Evolutionary conservation across 768 basidiomycete genomes (phyloP).

Genomic region (Omphalotus guepiniiformis): DNA sequence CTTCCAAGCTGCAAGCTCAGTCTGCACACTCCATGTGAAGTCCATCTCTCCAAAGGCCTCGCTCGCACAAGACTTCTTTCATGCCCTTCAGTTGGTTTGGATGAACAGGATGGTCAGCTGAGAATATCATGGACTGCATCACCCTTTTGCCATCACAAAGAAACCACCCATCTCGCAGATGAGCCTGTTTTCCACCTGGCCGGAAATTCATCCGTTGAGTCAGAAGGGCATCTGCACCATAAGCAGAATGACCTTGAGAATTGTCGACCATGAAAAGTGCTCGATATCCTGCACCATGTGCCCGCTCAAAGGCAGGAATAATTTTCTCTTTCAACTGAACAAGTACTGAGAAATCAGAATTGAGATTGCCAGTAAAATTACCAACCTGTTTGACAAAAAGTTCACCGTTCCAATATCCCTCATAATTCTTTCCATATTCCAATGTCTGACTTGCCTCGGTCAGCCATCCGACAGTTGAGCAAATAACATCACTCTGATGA

Average conservation of each 20-base stretch:
- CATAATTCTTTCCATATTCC: slow-evolving; percentile 33
- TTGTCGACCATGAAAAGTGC: slow-evolving; percentile 18
- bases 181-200: slow-evolving; percentile 20
- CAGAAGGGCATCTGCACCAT: slow-evolving; percentile 18
- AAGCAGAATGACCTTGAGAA: slow-evolving; percentile 23
- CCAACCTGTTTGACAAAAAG: slow-evolving; percentile 28
- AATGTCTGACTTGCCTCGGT: slow-evolving; percentile 22
- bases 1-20: not conserved
- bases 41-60: slow-evolving; percentile 12
- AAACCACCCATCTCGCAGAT: slow-evolving; percentile 18
- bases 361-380: not conserved
- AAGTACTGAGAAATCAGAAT: slow-evolving; percentile 10
- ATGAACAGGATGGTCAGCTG: not conserved
- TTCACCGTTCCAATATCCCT: slow-evolving; percentile 26
- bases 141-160: slow-evolving; percentile 1
- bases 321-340: slow-evolving; percentile 22
- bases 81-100: slow-evolving; percentile 25
- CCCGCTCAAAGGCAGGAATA: slow-evolving; percentile 15
- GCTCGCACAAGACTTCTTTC: slow-evolving; percentile 19
- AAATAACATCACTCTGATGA: slow-evolving; percentile 32
- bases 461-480: slow-evolving; percentile 28
- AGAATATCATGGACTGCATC: slow-evolving; percentile 3
- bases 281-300: slow-evolving; percentile 9
- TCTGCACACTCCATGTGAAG: slow-evolving; percentile 13
- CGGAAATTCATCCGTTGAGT: slow-evolving; percentile 20